Conservation (phyloP, 257 asterid genomes). For the Nemophila menziesii region DNA sequence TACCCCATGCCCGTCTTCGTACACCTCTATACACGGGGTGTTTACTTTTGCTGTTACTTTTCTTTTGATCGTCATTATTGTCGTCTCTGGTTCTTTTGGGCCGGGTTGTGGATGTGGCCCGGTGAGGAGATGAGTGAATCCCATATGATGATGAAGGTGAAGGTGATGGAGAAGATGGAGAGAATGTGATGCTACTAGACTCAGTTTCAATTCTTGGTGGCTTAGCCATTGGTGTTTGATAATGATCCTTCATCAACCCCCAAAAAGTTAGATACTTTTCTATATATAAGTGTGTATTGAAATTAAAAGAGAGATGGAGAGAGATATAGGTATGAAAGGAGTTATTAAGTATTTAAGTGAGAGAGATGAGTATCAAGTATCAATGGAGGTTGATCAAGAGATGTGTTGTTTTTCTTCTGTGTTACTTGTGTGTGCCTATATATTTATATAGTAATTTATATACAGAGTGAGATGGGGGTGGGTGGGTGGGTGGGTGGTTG, state of each 20-base stretch:
- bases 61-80: slow-evolving; percentile 7
- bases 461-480: background rate
- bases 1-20: slow-evolving; percentile 71
- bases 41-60: slow-evolving; percentile 18
- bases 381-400: background rate
- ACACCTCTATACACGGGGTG: slow-evolving; percentile 62
- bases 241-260: background rate
- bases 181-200: slow-evolving; percentile 12
- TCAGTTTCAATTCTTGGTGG: slow-evolving; percentile 16
- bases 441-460: background rate
- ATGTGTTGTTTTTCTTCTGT: background rate
- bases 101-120: slow-evolving; percentile 3
- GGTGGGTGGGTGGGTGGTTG: background rate
- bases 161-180: background rate
- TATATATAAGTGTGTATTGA: background rate
- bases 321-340: background rate
- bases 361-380: background rate
- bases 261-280: background rate
- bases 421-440: background rate
- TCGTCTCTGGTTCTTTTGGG: slow-evolving; percentile 14
- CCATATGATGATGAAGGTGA: slow-evolving; percentile 1
- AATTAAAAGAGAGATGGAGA: background rate
- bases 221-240: slow-evolving; percentile 19
- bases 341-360: background rate
- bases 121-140: background rate